phyloP scores from a whole-genome alignment of 2,329 filamentous ascomycete species.

The Claviceps maximensis region DNA sequence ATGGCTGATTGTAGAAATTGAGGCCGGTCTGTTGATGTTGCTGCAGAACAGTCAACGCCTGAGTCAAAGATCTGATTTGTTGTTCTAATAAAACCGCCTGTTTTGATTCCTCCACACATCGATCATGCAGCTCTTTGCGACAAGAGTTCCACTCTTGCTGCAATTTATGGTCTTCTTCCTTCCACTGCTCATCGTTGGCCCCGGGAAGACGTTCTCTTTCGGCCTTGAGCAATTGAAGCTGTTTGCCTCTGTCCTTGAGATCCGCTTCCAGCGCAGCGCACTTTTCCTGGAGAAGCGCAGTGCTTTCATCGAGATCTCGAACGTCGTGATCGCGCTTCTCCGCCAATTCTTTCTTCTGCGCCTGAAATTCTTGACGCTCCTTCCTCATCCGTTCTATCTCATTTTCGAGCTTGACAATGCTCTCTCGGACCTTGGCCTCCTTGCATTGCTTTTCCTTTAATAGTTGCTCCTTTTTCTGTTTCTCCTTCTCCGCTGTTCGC shows the following conservation, averaged over 20 bases:
- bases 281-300: conserved; percentile 50
- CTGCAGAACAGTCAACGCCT: conserved; percentile 31
- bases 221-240: conserved; percentile 62
- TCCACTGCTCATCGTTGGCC: conserved; percentile 45
- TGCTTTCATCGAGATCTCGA: conserved; percentile 39
- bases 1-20: conserved; percentile 32
- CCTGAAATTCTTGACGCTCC: conserved; percentile 39
- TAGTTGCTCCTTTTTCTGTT: conserved; percentile 61
- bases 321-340: conserved; percentile 38
- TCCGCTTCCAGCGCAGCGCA: conserved; percentile 55
- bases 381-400: conserved; percentile 47
- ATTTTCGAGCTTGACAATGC: conserved; percentile 53
- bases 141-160: conserved; percentile 43
- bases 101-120: conserved; percentile 33
- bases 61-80: conserved; percentile 31
- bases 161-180: conserved; percentile 36
- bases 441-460: conserved; percentile 57
- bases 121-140: conserved; percentile 38
- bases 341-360: conserved; percentile 37
- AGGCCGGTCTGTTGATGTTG: conserved; percentile 28
- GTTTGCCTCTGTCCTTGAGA: conserved; percentile 50
- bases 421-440: conserved; percentile 55
- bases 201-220: conserved; percentile 51
- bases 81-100: conserved; percentile 32
- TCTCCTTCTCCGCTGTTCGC: conserved; percentile 65